Base-by-base conservation (phyloP, 495 filamentous ascomycete genomes). In the Hypoxylon intermedium region DNA sequence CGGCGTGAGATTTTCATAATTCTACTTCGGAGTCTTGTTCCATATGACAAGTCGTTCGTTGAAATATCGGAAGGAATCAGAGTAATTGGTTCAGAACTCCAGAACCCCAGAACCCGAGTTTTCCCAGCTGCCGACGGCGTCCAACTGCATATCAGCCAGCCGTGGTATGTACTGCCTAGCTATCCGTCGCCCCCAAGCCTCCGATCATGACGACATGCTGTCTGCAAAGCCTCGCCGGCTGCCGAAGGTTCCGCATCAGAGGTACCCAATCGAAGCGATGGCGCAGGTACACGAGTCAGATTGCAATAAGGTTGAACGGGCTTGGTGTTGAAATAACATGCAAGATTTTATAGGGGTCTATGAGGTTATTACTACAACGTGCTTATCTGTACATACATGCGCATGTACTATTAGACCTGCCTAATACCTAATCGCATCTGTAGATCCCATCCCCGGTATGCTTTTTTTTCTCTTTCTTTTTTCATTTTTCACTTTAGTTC, bases 151-250 rank as follows among this genome's bases (percentile, higher is more conserved):
- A 23, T 45, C 42, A 45, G 24, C 21, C 24, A 26, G 24, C 1
- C 12, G 38, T 45, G 12, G 12, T n/a, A n/a, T n/a, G n/a, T n/a
- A n/a, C n/a, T n/a, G n/a, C n/a, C n/a, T n/a, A n/a, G n/a, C n/a
- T n/a, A n/a, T n/a, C n/a, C n/a, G n/a, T n/a, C 4, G 30, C 12
- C 47, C 13, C 18, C 34, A 12, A 48, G 31, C 37, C 40, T 5
- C 41, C 43, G 48, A 16, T 33, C 47, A 63, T 64, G 60, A 64
- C 60, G 60, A 64, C 44, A 65, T 30, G 11, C 3, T 23, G 36
- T 28, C 48, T 51, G 37, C 26, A 38, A 63, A 51, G 44, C 49
- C 26, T 59, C 43, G 19, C 28, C 5, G 43, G 45, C 45, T 51
- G 44, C 55, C 61, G 50, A 51, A 34, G 7, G 31, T 59, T 51